Base-by-base conservation (phyloP, 2,329 filamentous ascomycete genomes). In the Xylariaceae sp. region DNA sequence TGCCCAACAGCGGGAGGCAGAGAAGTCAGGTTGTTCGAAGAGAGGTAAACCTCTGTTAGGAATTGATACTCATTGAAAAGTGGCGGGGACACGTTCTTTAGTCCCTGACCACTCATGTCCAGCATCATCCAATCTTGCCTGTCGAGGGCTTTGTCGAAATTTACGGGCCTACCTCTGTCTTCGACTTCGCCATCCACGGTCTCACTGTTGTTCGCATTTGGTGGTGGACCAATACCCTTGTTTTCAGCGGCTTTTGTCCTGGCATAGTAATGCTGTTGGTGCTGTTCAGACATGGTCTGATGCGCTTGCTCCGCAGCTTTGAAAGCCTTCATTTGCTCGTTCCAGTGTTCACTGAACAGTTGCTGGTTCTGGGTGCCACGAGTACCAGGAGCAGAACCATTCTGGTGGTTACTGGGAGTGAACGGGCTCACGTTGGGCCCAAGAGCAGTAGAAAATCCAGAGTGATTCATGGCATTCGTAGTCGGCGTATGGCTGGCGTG, bases 51-150 rank as follows among this genome's bases (percentile, higher is more conserved):
- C 74, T 95, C 93, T 66, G 89, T 89, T 58, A 99, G 79, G 73
- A 99, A 97, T 50, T 82, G 82, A 75, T 97, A 99, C 66, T 75
- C 66, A 49, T 83, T 81, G 77, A 97, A 97, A 37, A 99, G 80
- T 50, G 88, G 84, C 7, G 84, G 78, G 0, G 92, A 87, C 37
- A 99, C 80, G 60, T 91, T 89, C 66, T 92, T 88, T 53, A 99
- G 79, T 17, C 93, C 93, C 77, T 97, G 94, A n/a, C 94, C 94
- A 67, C 92, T 94, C 73, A 97, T 88, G 74, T 99, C 94, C 67
- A 99, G 80, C 65, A 92, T 92, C 73, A 90, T 85, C 94, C 94
- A 97, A 69, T 92, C 88, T 73, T 96, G 89, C 64, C 88, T 80
- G 68, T 86, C 85, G 64, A 83, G 80, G 60, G 83, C 80, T 69